Evolutionary conservation across 169 alveolate genomes (phyloP).

Genomic region (Cryptosporidium ubiquitum): DNA sequence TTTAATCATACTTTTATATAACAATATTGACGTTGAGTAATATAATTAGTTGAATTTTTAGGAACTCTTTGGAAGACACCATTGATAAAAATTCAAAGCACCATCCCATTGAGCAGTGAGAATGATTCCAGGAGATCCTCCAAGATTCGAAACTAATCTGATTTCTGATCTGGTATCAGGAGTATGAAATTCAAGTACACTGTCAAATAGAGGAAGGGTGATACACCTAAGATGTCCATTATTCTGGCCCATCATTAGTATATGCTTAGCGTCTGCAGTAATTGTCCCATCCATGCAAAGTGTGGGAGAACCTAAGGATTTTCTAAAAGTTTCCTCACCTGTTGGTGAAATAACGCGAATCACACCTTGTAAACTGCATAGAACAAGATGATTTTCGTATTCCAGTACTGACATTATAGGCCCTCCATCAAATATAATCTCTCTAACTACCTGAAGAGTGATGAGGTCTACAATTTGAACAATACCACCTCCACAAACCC

Average conservation of each 20-base stretch:
- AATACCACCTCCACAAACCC: constrained; percentile 73
- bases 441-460: constrained; percentile 65
- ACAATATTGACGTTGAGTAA: background rate
- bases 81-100: constrained; percentile 62
- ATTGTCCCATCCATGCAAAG: constrained; percentile 70
- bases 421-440: constrained; percentile 67
- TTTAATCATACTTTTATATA: background rate
- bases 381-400: constrained; percentile 69
- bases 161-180: constrained; percentile 70
- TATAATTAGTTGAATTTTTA: background rate
- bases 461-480: constrained; percentile 59
- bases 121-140: constrained; percentile 73
- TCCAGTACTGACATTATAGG: constrained; percentile 71
- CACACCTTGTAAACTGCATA: constrained; percentile 68
- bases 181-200: constrained; percentile 63
- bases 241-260: constrained; percentile 71
- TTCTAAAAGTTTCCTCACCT: constrained; percentile 72
- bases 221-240: constrained; percentile 70
- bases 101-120: constrained; percentile 75
- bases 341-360: constrained; percentile 59
- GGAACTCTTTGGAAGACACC: constrained; percentile 63
- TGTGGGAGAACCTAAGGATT: constrained; percentile 67
- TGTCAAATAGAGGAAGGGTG: constrained; percentile 67
- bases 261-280: constrained; percentile 65
- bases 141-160: constrained; percentile 56